Percentiles rank a stretch among this genome's conserved stretches.
phyloP scores from a whole-genome alignment of 2,329 filamentous ascomycete genomes.

The Claviceps humidiphila region DNA sequence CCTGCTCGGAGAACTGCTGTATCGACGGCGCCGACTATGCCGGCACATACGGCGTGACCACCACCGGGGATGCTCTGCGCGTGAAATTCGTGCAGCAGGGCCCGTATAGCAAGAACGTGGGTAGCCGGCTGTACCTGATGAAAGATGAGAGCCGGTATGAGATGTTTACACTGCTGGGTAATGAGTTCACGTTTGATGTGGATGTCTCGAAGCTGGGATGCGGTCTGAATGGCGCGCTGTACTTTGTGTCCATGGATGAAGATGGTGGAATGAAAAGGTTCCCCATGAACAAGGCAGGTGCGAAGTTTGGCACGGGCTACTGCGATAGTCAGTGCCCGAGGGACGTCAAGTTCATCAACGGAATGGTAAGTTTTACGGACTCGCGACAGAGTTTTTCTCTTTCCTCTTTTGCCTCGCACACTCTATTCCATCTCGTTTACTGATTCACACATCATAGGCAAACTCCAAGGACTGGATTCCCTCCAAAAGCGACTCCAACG shows the following conservation, averaged over 20 bases:
- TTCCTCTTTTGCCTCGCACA: no score
- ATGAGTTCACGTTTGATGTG: background rate
- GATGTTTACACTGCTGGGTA: background rate
- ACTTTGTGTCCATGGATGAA: conserved; percentile 48
- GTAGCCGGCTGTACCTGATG: background rate
- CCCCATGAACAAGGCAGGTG: conserved; percentile 36
- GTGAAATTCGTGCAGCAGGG: background rate
- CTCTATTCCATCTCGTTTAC: no score
- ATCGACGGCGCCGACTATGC: background rate
- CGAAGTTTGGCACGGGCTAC: conserved; percentile 47
- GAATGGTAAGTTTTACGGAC: background rate
- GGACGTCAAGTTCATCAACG: conserved; percentile 15
- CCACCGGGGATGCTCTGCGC: background rate
- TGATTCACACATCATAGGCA: background rate
- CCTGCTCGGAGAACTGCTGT: background rate
- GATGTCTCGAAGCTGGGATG: conserved; percentile 53
- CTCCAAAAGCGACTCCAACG: conserved; percentile 39
- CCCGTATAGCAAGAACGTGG: background rate
- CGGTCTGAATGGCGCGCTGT: conserved; percentile 59
- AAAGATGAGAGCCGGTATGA: background rate
- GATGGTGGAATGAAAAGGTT: conserved; percentile 41
- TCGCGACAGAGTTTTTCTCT: background rate
- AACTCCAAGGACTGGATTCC: conserved; percentile 37
- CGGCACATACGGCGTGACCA: background rate
- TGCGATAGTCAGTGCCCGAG: conserved; percentile 40